These are phyloP conservation scores for Leonotis leonurus DNA, from an alignment of 257 asterid species.

Conservation along the genomic window DNA sequence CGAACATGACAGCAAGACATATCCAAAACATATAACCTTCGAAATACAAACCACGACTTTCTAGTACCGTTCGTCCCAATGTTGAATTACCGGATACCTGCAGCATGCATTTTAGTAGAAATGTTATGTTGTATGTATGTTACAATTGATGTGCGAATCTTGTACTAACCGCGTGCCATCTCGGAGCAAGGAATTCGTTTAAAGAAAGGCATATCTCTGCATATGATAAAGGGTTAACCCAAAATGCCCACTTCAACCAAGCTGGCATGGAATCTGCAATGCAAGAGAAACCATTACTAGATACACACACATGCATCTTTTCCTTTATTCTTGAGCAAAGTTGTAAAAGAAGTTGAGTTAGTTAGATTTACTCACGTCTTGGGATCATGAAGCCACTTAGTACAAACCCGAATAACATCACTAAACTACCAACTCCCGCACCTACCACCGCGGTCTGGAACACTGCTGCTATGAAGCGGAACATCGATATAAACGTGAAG, in stretches of 20 bases:
- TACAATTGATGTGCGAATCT: conserved; percentile 43
- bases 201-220: conserved; percentile 61
- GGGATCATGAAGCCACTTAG: conserved; percentile 64
- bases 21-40: conserved; percentile 44
- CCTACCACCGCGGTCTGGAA: conserved; percentile 40
- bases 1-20: conserved; percentile 48
- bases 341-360: not conserved
- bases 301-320: too few species aligned
- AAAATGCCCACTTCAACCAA: conserved; percentile 68
- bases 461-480: conserved; percentile 55
- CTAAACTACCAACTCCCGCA: conserved; percentile 39
- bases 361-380: conserved; percentile 31
- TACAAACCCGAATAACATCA: conserved; percentile 28
- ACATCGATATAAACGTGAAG: conserved; percentile 51
- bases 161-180: conserved; percentile 61
- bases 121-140: too few species aligned
- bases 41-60: conserved; percentile 42
- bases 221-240: conserved; percentile 63
- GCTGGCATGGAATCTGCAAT: conserved; percentile 66
- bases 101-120: too few species aligned
- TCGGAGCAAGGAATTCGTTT: conserved; percentile 59
- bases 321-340: too few species aligned
- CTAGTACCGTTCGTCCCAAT: too few species aligned
- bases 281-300: not conserved
- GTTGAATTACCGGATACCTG: too few species aligned